Percentiles rank a stretch among this genome's conserved stretches.
Conservation (phyloP, 768 basidiomycete genomes). For the Nidula microcarpa region DNA sequence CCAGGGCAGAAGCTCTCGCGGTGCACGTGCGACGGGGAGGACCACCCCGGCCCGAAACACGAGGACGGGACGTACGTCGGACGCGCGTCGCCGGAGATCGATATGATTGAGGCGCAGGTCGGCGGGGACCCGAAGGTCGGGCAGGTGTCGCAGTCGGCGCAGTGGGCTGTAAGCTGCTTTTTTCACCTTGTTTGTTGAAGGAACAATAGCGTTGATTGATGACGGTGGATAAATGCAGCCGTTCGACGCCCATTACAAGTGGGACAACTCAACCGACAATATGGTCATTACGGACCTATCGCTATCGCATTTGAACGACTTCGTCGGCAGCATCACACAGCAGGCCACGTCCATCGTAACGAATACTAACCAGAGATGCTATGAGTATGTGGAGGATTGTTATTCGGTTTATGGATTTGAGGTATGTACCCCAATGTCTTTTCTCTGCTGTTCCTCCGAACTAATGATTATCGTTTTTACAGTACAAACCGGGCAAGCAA, state of each 20-base stretch:
- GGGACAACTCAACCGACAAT: constrained; percentile 59
- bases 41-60: constrained; percentile 76
- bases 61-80: constrained; percentile 73
- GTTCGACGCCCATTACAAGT: constrained; percentile 66
- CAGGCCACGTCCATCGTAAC: constrained; percentile 77
- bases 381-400: constrained; percentile 53
- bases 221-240: constrained; percentile 47
- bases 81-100: constrained; percentile 82
- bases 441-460: not conserved
- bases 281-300: constrained; percentile 50
- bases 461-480: not conserved
- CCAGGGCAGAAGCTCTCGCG: constrained; percentile 76
- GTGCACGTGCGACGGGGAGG: constrained; percentile 77
- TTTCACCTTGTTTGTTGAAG: constrained; percentile 2
- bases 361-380: constrained; percentile 64
- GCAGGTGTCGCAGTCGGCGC: constrained; percentile 78
- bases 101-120: constrained; percentile 79
- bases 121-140: constrained; percentile 39
- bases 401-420: constrained; percentile 77
- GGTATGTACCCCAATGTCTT: constrained; percentile 30
- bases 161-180: constrained; percentile 57
- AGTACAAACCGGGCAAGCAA: constrained; percentile 34
- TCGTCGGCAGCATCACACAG: constrained; percentile 66
- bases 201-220: too few relatives aligned
- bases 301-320: constrained; percentile 55